A percentile compares a stretch with the other conserved stretches of the same genome.
Evolutionary conservation across 2,329 filamentous ascomycete species (phyloP).

Genomic region (Dothideomycetes sp.): DNA sequence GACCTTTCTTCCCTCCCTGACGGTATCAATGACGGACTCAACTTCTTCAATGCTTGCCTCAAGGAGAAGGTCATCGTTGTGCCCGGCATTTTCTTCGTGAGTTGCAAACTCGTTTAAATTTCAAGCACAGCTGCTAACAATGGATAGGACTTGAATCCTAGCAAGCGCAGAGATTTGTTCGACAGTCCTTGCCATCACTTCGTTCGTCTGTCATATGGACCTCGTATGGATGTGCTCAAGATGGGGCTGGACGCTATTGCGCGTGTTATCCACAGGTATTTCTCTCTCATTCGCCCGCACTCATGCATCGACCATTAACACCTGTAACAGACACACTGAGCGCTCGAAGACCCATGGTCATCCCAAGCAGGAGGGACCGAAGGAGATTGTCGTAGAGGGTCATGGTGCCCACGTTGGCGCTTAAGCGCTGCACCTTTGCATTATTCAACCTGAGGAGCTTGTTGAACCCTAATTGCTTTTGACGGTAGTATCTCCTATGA

Average conservation of each 20-base stretch:
- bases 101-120: too few species aligned
- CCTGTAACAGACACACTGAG: too few species aligned
- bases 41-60: constrained; percentile 92
- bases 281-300: too few species aligned
- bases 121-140: too few species aligned
- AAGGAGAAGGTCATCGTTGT: constrained; percentile 94
- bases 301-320: too few species aligned
- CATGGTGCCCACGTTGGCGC: constrained; percentile 3
- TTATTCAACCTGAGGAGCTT: too few species aligned
- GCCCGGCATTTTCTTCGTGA: constrained; percentile 96
- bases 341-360: too few species aligned
- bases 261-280: constrained; percentile 65
- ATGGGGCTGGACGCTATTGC: constrained; percentile 77
- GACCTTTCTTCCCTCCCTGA: constrained; percentile 55
- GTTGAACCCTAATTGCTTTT: too few species aligned
- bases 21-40: constrained; percentile 83
- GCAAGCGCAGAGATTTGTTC: constrained; percentile 79
- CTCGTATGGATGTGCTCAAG: constrained; percentile 66
- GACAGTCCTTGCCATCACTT: constrained; percentile 91
- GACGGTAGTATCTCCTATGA: too few species aligned
- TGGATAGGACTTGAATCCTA: constrained; percentile 83
- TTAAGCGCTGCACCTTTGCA: too few species aligned
- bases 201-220: constrained; percentile 74
- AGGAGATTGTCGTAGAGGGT: not conserved
- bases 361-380: constrained; percentile 4